phyloP scores from a whole-genome alignment of 495 filamentous ascomycete species.

The Aspergillus indologenus region DNA sequence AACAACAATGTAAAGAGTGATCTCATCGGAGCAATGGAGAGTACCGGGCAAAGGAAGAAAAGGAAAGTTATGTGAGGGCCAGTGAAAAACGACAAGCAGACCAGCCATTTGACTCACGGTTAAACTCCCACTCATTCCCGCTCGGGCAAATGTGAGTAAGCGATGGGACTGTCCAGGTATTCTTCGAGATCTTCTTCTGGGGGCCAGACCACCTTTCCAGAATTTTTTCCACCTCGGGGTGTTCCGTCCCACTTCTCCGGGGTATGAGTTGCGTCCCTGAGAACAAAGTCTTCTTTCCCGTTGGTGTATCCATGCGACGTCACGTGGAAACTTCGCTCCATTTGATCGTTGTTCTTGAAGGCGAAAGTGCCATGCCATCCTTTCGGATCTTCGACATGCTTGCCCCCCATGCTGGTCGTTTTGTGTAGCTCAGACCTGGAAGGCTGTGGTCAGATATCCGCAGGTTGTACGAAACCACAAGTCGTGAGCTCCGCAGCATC shows the following conservation, averaged over 20 bases:
- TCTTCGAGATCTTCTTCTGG: neutral
- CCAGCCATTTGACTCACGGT: too few relatives aligned
- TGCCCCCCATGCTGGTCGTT: constrained; percentile 2
- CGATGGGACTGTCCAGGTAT: constrained; percentile 5
- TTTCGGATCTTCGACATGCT: constrained; percentile 1
- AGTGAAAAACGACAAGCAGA: too few relatives aligned
- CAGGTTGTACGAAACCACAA: too few relatives aligned
- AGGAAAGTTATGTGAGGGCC: too few relatives aligned
- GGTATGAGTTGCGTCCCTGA: constrained; percentile 1
- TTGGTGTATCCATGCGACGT: constrained; percentile 9
- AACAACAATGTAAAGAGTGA: too few relatives aligned
- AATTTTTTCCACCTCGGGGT: neutral
- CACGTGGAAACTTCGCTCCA: neutral
- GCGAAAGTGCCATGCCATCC: constrained; percentile 7
- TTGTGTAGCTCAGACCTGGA: constrained; percentile 8
- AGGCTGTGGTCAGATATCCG: too few relatives aligned
- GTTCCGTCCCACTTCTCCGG: constrained; percentile 5
- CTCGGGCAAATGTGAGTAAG: neutral
- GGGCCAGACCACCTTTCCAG: constrained; percentile 3
- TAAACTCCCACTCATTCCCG: too few relatives aligned
- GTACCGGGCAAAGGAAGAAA: too few relatives aligned
- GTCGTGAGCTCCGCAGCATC: too few relatives aligned
- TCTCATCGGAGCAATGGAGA: too few relatives aligned
- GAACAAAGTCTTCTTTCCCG: constrained; percentile 7
- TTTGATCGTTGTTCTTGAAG: constrained; percentile 1